Evolutionary conservation across 306 rosid genomes (phyloP), one percentile per base, ranked within the genome.

Genomic region (Quercus gilva): DNA sequence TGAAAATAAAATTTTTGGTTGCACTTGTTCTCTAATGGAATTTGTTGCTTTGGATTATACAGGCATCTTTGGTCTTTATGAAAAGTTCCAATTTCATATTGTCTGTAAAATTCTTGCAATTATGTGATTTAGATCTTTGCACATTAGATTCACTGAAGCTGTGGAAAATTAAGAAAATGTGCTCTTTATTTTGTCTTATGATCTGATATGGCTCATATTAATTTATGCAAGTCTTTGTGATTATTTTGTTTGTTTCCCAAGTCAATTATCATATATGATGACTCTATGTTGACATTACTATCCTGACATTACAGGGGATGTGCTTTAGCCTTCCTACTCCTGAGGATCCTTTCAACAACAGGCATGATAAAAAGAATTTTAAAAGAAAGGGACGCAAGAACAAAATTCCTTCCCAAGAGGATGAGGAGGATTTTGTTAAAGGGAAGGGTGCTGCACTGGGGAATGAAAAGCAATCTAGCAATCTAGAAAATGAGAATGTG

Each of bases 331-430:
- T 93, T 71, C 99, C 98, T 74, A 88, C 91, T 55, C 90, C 37
- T 0, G 99, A 90, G 5, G 98, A 95, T 84, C 99, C 99, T 76
- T 95, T 88, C 90, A 92, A 92, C 58, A 98, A 95, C 75, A 84
- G 80, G 52, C 74, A 79, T 14, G 98, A 90, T 73, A 88, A 85
- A 74, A 80, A 77, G 70, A 88, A 90, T 71, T 53, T 71, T 14
- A 71, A 86, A 49, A 73, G n/a, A 68, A 81, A n/a, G 52, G 82
- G 17, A 71, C 28, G 69, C 74, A 80, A 81, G 79, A 87, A 33
- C 83, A 61, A 55, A 75, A 60, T 17, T 17, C 76, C 19, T 85
- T 31, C 78, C 51, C 69, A 14, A 35, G 75, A 81, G 68, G 86
- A 83, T 43, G 83, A 84, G 79, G 73, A 18, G 9, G 76, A n/a